Base-by-base conservation (phyloP, 495 filamentous ascomycete genomes). In the Penicillium antarcticum region DNA sequence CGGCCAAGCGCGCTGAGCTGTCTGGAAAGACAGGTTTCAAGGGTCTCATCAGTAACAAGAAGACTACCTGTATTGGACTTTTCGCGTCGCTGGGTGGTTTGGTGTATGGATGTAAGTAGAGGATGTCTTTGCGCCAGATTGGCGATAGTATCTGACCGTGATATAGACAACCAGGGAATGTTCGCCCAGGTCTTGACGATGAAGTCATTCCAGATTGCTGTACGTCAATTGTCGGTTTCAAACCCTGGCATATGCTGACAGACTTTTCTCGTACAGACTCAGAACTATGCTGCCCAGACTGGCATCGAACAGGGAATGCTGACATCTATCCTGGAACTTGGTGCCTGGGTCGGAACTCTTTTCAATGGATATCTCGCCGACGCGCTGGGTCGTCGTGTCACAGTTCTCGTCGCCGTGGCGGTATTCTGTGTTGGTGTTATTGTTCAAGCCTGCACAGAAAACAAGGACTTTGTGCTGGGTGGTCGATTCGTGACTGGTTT, bases 271-370 rank as follows among this genome's bases (percentile, higher is more conserved):
- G 0, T 5, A 34, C 16, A 67, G 63, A 68, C 65, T 3, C 48
- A 68, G 23, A 52, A 53, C 33, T 66, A 78, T 58, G 56, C 75
- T 53, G 44, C 69, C 45, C 17, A 68, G 48, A 59, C 81, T 10
- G 80, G 86, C 23, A 72, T 85, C 16, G 60, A 62, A 3, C 81
- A 69, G 32, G 86, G 84, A 2, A 74, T 85, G 80, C 63, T 91
- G 32, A 88, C 86, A 1, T 79, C 88, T 1, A 90, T 92, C 63
- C 81, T 92, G 57, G 88, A 92, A 59, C 80, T 95, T 3, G 89
- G 89, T 56, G 89, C 88, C 37, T 91, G 88, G 88, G 53, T 91
- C 14, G 89, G 89, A 19, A 84, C 86, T 0, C 72, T 92, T 23
- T 75, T 85, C 42, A 87, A 84, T 34, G 88, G 87, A 17, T 87